Evolutionary conservation across 2,329 filamentous ascomycete species (phyloP).

Genomic region (Colletotrichum melonis): DNA sequence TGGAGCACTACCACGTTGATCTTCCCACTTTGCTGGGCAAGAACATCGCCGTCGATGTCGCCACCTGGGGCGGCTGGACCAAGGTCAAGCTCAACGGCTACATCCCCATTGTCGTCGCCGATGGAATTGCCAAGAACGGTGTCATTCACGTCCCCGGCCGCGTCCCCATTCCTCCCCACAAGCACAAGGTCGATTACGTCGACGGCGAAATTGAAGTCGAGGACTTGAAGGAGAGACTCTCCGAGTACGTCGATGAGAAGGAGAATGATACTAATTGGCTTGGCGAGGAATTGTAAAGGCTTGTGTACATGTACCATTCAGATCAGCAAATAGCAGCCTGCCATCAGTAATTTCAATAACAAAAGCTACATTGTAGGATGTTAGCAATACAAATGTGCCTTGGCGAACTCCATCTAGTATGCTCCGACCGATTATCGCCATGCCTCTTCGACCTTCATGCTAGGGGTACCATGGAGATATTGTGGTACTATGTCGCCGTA

Average conservation of each 20-base stretch:
- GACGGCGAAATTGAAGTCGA: constrained; percentile 66
- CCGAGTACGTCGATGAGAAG: constrained; percentile 53
- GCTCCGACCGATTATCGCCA: too few relatives aligned
- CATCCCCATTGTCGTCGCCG: constrained; percentile 71
- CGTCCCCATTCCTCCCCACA: constrained; percentile 82
- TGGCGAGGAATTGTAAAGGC: constrained; percentile 22
- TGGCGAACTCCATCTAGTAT: background rate
- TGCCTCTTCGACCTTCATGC: too few relatives aligned
- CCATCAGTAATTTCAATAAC: background rate
- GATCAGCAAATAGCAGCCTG: background rate
- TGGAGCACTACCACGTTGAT: constrained; percentile 73
- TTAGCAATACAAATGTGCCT: background rate
- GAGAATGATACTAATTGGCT: constrained; percentile 13
- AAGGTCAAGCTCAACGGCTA: constrained; percentile 82
- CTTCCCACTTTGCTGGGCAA: constrained; percentile 79
- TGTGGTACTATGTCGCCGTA: too few relatives aligned
- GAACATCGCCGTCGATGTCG: constrained; percentile 77
- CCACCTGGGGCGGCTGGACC: constrained; percentile 74
- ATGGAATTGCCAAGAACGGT: constrained; percentile 81
- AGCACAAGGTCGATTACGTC: constrained; percentile 49
- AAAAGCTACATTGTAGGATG: background rate
- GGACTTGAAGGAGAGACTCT: constrained; percentile 68
- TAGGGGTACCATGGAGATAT: too few relatives aligned
- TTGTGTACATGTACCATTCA: background rate
- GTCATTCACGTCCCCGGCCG: constrained; percentile 82